phyloP scores from a whole-genome alignment of 2,329 filamentous ascomycete genomes.

The Aspergillus udagawae region DNA sequence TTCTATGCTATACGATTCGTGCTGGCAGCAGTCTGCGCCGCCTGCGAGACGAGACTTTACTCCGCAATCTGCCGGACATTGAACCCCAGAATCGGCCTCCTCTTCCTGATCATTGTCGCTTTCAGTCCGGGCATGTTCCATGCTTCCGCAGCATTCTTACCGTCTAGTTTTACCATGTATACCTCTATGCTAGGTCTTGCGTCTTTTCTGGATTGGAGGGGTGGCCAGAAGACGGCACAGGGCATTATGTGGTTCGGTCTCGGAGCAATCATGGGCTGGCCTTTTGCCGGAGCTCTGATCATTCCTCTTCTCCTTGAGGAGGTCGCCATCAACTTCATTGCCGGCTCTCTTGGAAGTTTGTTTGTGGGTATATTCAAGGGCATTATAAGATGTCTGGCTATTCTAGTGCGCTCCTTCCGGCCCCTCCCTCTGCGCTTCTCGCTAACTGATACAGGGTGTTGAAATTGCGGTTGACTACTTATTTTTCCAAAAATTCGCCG shows the following conservation, averaged over 20 bases:
- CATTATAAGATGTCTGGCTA: slow-evolving; percentile 58
- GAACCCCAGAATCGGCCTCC: slow-evolving; percentile 76
- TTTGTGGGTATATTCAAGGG: slow-evolving; percentile 64
- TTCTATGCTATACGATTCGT: slow-evolving; percentile 82
- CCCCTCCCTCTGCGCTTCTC: not conserved
- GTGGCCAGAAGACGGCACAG: slow-evolving; percentile 71
- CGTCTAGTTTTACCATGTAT: slow-evolving; percentile 97
- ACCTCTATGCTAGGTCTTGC: slow-evolving; percentile 79
- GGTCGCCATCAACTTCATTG: slow-evolving; percentile 50
- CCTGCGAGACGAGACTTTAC: slow-evolving; percentile 79
- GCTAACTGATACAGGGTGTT: slow-evolving; percentile 50
- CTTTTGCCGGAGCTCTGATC: slow-evolving; percentile 80
- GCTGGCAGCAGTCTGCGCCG: slow-evolving; percentile 71
- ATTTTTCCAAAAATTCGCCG: slow-evolving; percentile 74
- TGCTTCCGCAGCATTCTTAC: slow-evolving; percentile 78
- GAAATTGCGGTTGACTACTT: slow-evolving; percentile 73
- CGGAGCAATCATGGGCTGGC: slow-evolving; percentile 86
- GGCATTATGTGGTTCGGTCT: slow-evolving; percentile 90
- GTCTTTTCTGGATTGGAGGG: slow-evolving; percentile 85
- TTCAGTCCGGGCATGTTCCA: slow-evolving; percentile 92
- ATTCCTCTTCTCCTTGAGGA: slow-evolving; percentile 80
- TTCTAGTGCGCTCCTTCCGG: slow-evolving; percentile 57
- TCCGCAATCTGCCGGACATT: slow-evolving; percentile 70
- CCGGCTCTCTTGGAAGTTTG: slow-evolving; percentile 57
- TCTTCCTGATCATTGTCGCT: slow-evolving; percentile 74